Percentiles rank a stretch among this genome's conserved stretches.
These are phyloP conservation scores for Fusarium pseudonygamai DNA, from an alignment of 2,329 filamentous ascomycete genomes.

Conservation along the genomic window DNA sequence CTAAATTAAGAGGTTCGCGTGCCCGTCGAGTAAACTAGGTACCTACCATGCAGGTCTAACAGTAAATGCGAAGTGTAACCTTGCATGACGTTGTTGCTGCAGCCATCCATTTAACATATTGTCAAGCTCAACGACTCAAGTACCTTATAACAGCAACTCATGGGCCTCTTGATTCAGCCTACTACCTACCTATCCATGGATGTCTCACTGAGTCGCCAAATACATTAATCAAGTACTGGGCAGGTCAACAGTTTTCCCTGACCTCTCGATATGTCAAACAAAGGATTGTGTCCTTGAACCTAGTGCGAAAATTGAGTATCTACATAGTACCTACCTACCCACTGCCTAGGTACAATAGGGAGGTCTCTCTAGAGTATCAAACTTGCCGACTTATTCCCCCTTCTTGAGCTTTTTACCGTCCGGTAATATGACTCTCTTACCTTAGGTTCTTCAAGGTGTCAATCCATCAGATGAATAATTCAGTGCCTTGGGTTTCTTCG, in stretches of 20 bases:
- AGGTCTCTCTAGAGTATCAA: background rate
- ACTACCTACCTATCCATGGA: background rate
- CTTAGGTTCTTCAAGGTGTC: background rate
- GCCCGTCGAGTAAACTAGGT: background rate
- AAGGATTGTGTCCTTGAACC: background rate
- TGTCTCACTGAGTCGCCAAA: background rate
- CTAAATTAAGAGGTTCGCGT: background rate
- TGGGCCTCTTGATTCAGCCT: background rate
- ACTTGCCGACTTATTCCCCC: background rate
- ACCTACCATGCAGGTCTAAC: background rate
- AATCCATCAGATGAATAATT: background rate
- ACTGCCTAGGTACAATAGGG: background rate
- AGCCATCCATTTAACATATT: background rate
- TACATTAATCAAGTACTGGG: no score
- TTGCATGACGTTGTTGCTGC: slow-evolving; percentile 17
- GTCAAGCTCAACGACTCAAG: background rate
- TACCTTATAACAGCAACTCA: background rate
- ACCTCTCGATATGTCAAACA: background rate
- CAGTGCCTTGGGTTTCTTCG: background rate
- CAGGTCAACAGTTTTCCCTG: background rate
- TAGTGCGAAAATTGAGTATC: background rate
- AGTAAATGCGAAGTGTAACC: background rate
- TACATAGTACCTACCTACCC: background rate
- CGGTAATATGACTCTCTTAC: background rate
- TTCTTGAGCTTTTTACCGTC: background rate